Evolutionary conservation across 2,329 filamentous ascomycete genomes (phyloP), one percentile per base, ranked within the genome.

Genomic region (Venturia oleaginea): DNA sequence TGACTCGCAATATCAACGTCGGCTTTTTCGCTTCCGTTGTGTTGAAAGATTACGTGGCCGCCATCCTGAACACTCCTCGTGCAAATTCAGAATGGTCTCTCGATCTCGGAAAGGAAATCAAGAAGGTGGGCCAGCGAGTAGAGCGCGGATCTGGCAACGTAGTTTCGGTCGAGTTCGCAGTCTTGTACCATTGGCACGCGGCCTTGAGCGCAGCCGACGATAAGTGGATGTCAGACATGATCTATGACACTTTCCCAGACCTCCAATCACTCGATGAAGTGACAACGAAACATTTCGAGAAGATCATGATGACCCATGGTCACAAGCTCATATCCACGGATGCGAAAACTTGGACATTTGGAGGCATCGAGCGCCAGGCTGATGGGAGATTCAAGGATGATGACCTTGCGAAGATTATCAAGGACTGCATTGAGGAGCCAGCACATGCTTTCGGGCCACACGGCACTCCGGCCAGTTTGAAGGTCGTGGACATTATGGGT

Each of bases 311-410:
- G 71, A 68, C 65, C 13, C 69, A 75, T 60, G 76, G 74, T 32
- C 76, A 75, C 1, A 84, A 88, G 37, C 80, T 90, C 68, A 76
- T 87, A 19, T 72, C 77, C 1, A 76, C 88, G 70, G 83, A 89
- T 59, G n/a, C 46, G n/a, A 51, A 27, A 22, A 27, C 27, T 13
- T 64, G 64, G 64, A 80, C 79, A 0, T 91, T 92, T 70, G 83
- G 81, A 11, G 80, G 82, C 4, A 83, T 89, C 67, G 71, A 83
- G 71, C 83, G 88, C 48, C 81, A 83, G 5, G 70, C 78, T 0
- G 81, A 89, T 64, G 88, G 88, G 11, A 83, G 74, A 38, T 90
- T 90, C 76, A 77, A 80, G 59, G 90, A 92, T 63, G 86, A 89
- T 60, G 87, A 91, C 17, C 82, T 93, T 0, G 87, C 89, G 4